Evolutionary conservation across 2,329 filamentous ascomycete species (phyloP), one percentile per base, ranked within the genome.

Genomic region (Fusarium subtropicale): DNA sequence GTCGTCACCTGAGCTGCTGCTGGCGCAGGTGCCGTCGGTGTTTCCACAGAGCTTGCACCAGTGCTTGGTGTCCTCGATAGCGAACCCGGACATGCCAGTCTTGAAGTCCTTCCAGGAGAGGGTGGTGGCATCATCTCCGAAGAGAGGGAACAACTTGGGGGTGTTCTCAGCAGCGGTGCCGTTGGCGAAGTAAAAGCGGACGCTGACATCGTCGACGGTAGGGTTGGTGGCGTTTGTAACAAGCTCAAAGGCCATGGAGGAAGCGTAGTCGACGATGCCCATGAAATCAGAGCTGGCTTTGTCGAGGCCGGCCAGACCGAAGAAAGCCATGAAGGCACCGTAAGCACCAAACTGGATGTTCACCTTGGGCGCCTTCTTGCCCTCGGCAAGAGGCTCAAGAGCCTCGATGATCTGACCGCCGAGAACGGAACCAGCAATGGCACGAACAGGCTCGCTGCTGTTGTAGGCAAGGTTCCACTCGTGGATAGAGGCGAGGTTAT

Each of bases 401-500:
- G 84, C 80, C 62, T 81, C 77, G 45, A 89, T 69, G 64, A 89
- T 79, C 76, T 88, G 83, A 44, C 82, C 86, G 3, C 86, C 87
- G 5, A 90, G 82, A 26, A 88, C 86, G 59, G 84, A 80, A 66
- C 87, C 88, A 4, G 85, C 82, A 68, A 90, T 84, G 71, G 88
- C 85, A 55, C 87, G 86, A 71, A 86, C 83, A 45, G 86, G 82
- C 74, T 94, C 92, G 80, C 89, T 91, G 68, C 82, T 80, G 81
- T 97, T 95, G 87, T 91, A 97, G 55, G 92, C 92, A 16, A 96
- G 88, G 75, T 90, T 91, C 84, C 87, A 97, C 79, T 97, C 92
- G 79, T 96, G 92, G 61, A 83, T 82, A 77, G 94, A 89, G 71
- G 94, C 94, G 33, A 96, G 88, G n/a, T 86, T 86, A 72, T 87